Conservation (phyloP, 176 grass and related monocot species). For the Aechmea fasciata region DNA sequence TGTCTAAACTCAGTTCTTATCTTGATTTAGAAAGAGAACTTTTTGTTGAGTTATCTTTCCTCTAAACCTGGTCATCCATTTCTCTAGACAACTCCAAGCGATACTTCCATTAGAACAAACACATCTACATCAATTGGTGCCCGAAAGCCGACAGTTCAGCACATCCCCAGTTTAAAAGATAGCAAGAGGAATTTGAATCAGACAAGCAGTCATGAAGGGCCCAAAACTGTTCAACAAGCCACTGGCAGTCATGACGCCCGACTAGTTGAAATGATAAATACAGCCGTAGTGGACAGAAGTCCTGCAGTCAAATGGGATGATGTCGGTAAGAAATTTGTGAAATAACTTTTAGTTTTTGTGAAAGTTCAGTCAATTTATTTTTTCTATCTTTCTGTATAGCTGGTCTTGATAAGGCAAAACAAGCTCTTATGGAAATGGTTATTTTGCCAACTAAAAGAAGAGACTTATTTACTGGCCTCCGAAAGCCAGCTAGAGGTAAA, state of each 20-base stretch:
- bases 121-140: conserved; percentile 12
- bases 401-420: conserved; percentile 93
- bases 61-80: neutral
- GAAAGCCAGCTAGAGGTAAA: conserved; percentile 82
- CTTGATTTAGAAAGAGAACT: neutral
- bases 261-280: conserved; percentile 93
- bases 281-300: conserved; percentile 85
- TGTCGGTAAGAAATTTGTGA: conserved; percentile 53
- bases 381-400: conserved; percentile 36
- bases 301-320: conserved; percentile 89
- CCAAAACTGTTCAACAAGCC: conserved; percentile 39
- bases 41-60: neutral
- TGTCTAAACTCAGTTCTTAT: neutral
- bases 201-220: conserved; percentile 19
- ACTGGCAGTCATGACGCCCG: conserved; percentile 38
- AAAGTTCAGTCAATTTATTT: conserved; percentile 13
- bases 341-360: neutral
- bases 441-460: conserved; percentile 92
- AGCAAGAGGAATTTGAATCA: conserved; percentile 26
- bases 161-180: conserved; percentile 34
- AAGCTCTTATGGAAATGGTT: conserved; percentile 99
- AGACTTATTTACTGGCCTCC: conserved; percentile 82
- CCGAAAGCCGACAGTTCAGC: conserved; percentile 24
- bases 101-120: conserved; percentile 25
- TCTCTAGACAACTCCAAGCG: conserved; percentile 25